phyloP scores from a whole-genome alignment of 148 eudicot species.

The Silene uniflora region DNA sequence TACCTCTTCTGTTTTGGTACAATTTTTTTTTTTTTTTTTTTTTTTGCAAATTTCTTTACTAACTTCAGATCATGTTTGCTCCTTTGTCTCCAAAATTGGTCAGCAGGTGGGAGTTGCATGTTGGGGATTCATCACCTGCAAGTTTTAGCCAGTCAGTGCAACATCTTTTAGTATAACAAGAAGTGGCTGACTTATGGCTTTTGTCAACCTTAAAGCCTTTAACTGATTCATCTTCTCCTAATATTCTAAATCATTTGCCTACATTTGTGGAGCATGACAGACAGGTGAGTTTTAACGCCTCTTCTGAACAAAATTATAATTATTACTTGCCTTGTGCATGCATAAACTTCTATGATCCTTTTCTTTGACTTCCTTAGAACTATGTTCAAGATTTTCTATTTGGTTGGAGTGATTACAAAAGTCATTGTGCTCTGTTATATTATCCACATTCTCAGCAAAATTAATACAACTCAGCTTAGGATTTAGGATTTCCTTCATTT shows the following conservation, averaged over 20 bases:
- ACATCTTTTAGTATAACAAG: background rate
- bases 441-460: background rate
- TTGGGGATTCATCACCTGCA: constrained; percentile 11
- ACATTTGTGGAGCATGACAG: background rate
- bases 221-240: background rate
- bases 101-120: background rate
- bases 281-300: background rate
- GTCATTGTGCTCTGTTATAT: constrained; percentile 5
- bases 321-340: no score
- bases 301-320: background rate
- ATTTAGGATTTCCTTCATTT: background rate
- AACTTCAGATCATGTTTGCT: background rate
- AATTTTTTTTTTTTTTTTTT: background rate
- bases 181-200: background rate
- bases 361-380: background rate
- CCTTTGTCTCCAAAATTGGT: constrained; percentile 1
- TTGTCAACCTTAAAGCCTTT: background rate
- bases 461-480: background rate
- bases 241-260: background rate
- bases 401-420: background rate
- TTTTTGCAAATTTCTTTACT: background rate
- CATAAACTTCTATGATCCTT: background rate
- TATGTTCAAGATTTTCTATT: background rate
- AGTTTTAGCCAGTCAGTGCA: background rate
- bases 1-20: constrained; percentile 20